phyloP scores from a whole-genome alignment of 2,329 filamentous ascomycete species.

The Cladosporium sp. region DNA sequence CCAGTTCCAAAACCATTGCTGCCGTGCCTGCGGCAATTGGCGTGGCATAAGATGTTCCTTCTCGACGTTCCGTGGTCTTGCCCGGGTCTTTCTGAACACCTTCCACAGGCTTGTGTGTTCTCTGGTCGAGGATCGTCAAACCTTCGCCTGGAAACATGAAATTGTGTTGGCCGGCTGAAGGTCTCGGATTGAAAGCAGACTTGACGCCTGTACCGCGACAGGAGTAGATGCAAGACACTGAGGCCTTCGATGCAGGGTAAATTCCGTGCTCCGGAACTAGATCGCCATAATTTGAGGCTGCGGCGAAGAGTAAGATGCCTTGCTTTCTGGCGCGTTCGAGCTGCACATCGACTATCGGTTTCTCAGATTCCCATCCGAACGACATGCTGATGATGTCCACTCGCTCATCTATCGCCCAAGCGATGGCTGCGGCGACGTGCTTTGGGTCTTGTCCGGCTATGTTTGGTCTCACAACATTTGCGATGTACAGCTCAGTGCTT shows the following conservation, averaged over 20 bases:
- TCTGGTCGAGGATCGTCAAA: background rate
- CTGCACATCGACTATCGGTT: background rate
- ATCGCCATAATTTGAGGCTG: background rate
- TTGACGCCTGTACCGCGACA: background rate
- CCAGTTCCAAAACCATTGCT: background rate
- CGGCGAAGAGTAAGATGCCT: background rate
- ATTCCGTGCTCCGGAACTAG: background rate
- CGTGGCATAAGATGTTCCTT: background rate
- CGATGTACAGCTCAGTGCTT: background rate
- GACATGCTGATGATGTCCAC: background rate
- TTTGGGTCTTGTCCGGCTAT: background rate
- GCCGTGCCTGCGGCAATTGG: background rate
- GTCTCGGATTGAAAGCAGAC: background rate
- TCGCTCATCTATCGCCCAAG: background rate
- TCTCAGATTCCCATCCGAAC: background rate
- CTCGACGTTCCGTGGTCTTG: background rate
- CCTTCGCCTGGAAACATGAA: background rate
- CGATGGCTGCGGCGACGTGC: background rate
- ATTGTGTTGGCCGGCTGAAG: no score
- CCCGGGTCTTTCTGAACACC: background rate
- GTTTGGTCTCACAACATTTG: background rate
- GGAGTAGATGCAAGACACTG: background rate
- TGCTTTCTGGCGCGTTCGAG: background rate
- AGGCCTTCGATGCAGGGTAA: background rate
- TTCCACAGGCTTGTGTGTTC: background rate